Conservation (phyloP, 306 rosid genomes). For the Gastrolobium bilobum region DNA sequence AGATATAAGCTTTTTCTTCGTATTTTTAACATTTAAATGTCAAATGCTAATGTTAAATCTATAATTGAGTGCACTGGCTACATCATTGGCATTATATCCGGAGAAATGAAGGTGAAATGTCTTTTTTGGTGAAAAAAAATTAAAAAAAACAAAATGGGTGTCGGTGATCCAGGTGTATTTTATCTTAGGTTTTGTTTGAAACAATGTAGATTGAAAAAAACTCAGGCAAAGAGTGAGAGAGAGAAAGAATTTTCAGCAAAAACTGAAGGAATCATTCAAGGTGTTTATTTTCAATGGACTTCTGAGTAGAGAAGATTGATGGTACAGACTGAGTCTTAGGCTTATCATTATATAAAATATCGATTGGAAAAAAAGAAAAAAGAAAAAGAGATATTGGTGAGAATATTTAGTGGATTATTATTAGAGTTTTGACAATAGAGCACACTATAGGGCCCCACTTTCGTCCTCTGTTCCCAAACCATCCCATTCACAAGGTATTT, state of each 20-base stretch:
- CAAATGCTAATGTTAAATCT: conserved; percentile 39
- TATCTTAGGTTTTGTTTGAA: conserved; percentile 37
- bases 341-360: conserved; percentile 42
- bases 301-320: conserved; percentile 44
- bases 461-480: conserved; percentile 44
- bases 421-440: conserved; percentile 54
- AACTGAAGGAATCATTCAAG: conserved; percentile 41
- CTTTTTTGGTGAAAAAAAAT: conserved; percentile 39
- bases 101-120: conserved; percentile 60
- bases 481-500: not conserved
- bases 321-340: conserved; percentile 46
- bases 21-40: conserved; percentile 11
- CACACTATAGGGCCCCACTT: conserved; percentile 47
- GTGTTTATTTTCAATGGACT: conserved; percentile 45
- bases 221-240: not conserved
- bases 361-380: conserved; percentile 2
- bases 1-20: not conserved
- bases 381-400: not conserved
- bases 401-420: conserved; percentile 53
- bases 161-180: not conserved
- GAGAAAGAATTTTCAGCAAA: conserved; percentile 49
- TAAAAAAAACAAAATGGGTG: too few relatives aligned
- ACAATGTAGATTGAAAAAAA: not conserved
- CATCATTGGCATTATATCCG: conserved; percentile 54
- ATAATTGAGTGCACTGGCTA: conserved; percentile 48